phyloP scores from a whole-genome alignment of 805 yeast species.

The Lachancea nothofagi region DNA sequence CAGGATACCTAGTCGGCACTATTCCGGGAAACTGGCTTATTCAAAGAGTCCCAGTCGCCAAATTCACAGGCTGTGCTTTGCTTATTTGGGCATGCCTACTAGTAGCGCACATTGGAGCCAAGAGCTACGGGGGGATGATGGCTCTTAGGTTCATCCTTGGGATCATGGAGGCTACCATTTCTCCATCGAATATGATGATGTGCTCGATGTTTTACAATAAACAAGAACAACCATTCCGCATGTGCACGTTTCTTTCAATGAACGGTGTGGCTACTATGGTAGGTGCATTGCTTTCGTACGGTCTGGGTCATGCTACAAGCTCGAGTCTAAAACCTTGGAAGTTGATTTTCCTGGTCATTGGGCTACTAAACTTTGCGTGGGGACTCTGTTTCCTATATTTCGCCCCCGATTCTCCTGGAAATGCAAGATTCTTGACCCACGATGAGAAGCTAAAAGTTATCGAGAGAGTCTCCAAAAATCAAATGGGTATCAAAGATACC shows the following conservation, averaged over 20 bases:
- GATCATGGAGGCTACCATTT: conserved; percentile 27
- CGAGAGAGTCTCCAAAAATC: conserved; percentile 23
- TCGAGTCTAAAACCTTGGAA: conserved; percentile 27
- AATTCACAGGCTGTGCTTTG: conserved; percentile 20
- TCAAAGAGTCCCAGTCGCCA: conserved; percentile 25
- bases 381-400: conserved; percentile 31
- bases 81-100: conserved; percentile 17
- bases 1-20: conserved; percentile 36
- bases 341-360: conserved; percentile 23
- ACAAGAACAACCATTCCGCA: conserved; percentile 31
- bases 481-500: conserved; percentile 21
- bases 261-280: conserved; percentile 30
- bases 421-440: conserved; percentile 32
- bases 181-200: conserved; percentile 34
- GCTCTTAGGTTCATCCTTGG: conserved; percentile 23
- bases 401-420: conserved; percentile 35
- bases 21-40: conserved; percentile 19
- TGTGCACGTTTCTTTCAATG: conserved; percentile 34
- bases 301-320: conserved; percentile 21
- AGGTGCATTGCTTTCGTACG: conserved; percentile 27
- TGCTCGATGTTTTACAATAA: conserved; percentile 33
- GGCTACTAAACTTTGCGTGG: conserved; percentile 36
- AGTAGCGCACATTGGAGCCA: conserved; percentile 19
- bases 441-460: conserved; percentile 28
- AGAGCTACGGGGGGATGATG: conserved; percentile 17